These are phyloP conservation scores for Bassia scoparia DNA, from an alignment of 148 eudicot genomes.

Conservation along the genomic window DNA sequence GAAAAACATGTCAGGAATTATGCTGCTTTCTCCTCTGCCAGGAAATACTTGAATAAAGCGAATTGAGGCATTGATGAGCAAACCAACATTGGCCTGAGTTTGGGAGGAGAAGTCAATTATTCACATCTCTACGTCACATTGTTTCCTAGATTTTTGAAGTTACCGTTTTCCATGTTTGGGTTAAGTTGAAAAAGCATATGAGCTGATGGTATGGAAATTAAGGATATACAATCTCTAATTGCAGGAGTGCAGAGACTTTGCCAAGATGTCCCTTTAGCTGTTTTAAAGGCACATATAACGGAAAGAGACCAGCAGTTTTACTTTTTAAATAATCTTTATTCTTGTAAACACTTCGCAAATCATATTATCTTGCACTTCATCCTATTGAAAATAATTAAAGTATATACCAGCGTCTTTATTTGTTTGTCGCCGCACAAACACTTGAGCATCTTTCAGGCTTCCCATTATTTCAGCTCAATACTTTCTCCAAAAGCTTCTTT, in stretches of 20 bases:
- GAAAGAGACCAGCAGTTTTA: not conserved
- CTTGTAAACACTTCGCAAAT: not conserved
- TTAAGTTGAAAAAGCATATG: not conserved
- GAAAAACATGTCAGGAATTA: not conserved
- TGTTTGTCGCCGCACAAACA: conserved; percentile 76
- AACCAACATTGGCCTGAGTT: not conserved
- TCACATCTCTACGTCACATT: not conserved
- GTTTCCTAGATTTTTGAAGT: not conserved
- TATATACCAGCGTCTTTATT: conserved; percentile 57
- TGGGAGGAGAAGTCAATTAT: not conserved
- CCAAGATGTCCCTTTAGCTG: not conserved
- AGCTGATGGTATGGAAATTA: not conserved
- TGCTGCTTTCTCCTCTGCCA: not conserved
- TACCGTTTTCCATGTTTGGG: not conserved
- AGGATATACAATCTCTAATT: not conserved
- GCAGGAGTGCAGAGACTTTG: not conserved
- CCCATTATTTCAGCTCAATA: conserved; percentile 75
- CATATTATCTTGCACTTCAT: not conserved
- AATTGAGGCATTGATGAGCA: too few species aligned
- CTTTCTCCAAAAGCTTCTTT: conserved; percentile 90
- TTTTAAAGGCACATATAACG: not conserved
- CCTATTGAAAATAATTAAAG: not conserved
- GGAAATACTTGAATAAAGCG: not conserved
- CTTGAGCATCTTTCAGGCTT: conserved; percentile 90
- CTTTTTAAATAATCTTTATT: not conserved